Percentiles rank a stretch among this genome's conserved stretches.
phyloP scores from a whole-genome alignment of 306 rosid genomes.

The Malus fusca region DNA sequence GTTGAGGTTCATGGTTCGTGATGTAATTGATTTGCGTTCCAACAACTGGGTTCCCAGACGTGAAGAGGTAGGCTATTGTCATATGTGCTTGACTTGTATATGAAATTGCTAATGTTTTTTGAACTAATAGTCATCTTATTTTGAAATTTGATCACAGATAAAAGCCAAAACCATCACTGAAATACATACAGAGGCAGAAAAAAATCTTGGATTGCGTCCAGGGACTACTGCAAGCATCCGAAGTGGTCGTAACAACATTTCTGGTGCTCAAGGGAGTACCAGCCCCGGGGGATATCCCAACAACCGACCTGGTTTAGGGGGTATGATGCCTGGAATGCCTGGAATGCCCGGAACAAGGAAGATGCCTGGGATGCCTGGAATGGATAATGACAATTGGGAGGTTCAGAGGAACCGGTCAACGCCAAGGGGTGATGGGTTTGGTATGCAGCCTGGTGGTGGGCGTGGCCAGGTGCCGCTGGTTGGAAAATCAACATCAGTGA shows the following conservation, averaged over 20 bases:
- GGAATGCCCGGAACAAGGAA: slow-evolving; percentile 81
- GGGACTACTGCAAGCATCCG: slow-evolving; percentile 91
- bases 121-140: neutral
- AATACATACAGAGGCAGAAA: slow-evolving; percentile 96
- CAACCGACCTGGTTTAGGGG: slow-evolving; percentile 75
- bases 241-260: slow-evolving; percentile 42
- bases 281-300: slow-evolving; percentile 61
- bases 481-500: slow-evolving; percentile 48
- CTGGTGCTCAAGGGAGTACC: slow-evolving; percentile 57
- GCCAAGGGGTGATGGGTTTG: slow-evolving; percentile 58
- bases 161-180: slow-evolving; percentile 91
- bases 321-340: slow-evolving; percentile 99
- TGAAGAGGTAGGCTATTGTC: slow-evolving; percentile 64
- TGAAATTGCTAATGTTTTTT: neutral
- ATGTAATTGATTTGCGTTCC: slow-evolving; percentile 74
- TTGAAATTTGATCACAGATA: slow-evolving; percentile 35
- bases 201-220: slow-evolving; percentile 90
- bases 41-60: slow-evolving; percentile 95
- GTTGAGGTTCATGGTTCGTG: slow-evolving; percentile 83
- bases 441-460: slow-evolving; percentile 54
- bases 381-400: slow-evolving; percentile 94
- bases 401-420: slow-evolving; percentile 53
- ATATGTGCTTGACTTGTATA: neutral
- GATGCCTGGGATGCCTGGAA: slow-evolving; percentile 91
- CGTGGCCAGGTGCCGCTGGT: slow-evolving; percentile 57